Conservation (phyloP, 2,329 filamentous ascomycete genomes). For the Clonostachys solani region DNA sequence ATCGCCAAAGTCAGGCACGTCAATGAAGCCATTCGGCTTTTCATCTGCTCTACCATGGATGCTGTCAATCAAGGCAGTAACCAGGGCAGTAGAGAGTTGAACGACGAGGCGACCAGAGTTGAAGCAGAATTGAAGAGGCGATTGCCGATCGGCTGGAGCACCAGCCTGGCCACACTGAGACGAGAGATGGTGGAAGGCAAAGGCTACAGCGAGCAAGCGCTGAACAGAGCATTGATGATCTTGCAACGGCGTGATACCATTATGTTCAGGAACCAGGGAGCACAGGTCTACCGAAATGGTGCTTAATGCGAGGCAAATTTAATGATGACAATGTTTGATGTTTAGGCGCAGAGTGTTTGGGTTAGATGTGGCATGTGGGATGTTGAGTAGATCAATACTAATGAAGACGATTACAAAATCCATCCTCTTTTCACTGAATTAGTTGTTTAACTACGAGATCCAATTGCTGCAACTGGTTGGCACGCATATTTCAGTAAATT, state of each 20-base stretch:
- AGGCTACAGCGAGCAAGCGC: constrained; percentile 80
- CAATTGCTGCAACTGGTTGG: too few relatives aligned
- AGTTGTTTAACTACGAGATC: too few relatives aligned
- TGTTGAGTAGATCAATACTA: too few relatives aligned
- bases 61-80: constrained; percentile 87
- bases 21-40: constrained; percentile 94
- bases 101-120: constrained; percentile 82
- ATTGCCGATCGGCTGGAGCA: constrained; percentile 93
- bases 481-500: too few relatives aligned
- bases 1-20: constrained; percentile 89
- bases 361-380: not conserved
- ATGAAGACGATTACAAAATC: too few relatives aligned
- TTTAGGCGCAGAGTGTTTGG: not conserved
- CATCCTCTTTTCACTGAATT: too few relatives aligned
- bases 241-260: constrained; percentile 85
- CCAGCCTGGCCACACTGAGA: constrained; percentile 78
- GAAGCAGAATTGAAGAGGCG: constrained; percentile 85
- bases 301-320: constrained; percentile 34
- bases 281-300: constrained; percentile 70
- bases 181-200: constrained; percentile 90
- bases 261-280: constrained; percentile 72
- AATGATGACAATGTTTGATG: not conserved
- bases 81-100: constrained; percentile 80
- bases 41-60: constrained; percentile 97
- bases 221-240: constrained; percentile 81